Conservation (phyloP, 306 rosid genomes). For the Ormosia semicastrata region DNA sequence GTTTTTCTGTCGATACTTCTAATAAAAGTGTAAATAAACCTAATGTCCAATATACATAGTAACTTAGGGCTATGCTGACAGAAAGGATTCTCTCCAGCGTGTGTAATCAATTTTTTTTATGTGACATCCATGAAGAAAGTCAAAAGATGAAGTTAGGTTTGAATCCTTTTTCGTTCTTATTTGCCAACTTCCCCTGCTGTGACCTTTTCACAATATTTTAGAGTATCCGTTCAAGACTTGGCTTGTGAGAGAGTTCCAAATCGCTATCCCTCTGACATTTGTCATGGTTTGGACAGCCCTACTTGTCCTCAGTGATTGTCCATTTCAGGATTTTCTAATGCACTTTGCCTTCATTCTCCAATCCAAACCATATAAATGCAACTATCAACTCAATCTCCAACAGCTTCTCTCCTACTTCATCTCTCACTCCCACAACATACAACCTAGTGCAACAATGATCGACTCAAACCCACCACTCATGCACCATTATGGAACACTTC, state of each 20-base stretch:
- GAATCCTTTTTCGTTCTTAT: constrained; percentile 47
- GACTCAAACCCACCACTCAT: constrained; percentile 75
- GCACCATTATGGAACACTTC: constrained; percentile 54
- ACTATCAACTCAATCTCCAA: constrained; percentile 17
- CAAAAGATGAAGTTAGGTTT: constrained; percentile 52
- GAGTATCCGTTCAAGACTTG: constrained; percentile 20
- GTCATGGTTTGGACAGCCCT: constrained; percentile 48
- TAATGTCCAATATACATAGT: not conserved
- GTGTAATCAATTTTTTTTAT: constrained; percentile 27
- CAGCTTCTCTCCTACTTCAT: constrained; percentile 20
- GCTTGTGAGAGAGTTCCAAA: constrained; percentile 30
- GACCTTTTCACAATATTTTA: constrained; percentile 18
- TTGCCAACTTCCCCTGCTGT: constrained; percentile 29
- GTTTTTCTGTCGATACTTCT: constrained; percentile 7
- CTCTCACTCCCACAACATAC: not conserved
- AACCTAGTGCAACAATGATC: constrained; percentile 38
- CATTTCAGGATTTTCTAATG: constrained; percentile 23
- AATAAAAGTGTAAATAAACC: constrained; percentile 14
- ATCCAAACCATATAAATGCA: constrained; percentile 44
- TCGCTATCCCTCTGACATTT: constrained; percentile 56
- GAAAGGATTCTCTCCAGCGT: constrained; percentile 16
- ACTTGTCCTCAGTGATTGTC: constrained; percentile 48
- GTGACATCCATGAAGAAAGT: constrained; percentile 30
- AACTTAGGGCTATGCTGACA: not conserved
- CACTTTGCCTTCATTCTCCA: constrained; percentile 20